Percentiles rank a stretch among this genome's conserved stretches.
These are phyloP conservation scores for Rhododendron griersonianum DNA, from an alignment of 148 eudicot species.

Conservation along the genomic window DNA sequence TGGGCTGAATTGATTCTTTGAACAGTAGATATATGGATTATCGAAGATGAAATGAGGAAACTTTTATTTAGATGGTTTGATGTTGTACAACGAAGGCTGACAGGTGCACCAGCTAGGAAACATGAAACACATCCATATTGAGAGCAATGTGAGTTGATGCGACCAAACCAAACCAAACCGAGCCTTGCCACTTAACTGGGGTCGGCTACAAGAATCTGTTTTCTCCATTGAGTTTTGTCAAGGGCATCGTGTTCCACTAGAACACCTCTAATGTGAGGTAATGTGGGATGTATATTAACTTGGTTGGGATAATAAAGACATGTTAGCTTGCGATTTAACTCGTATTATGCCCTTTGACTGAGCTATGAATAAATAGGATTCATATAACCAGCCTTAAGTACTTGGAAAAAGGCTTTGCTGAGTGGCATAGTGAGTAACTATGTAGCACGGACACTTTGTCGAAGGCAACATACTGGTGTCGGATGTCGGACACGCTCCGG, in stretches of 20 bases:
- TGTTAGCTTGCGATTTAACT: neutral
- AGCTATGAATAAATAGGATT: neutral
- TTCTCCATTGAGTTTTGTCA: neutral
- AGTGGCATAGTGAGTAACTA: neutral
- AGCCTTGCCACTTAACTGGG: neutral
- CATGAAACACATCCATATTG: neutral
- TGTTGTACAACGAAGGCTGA: neutral
- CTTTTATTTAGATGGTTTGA: neutral
- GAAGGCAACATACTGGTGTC: neutral
- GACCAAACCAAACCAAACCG: neutral
- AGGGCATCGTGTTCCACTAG: neutral
- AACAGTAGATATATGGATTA: neutral
- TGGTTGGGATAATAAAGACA: neutral
- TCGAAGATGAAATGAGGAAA: neutral
- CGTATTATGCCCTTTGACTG: neutral
- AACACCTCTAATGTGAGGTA: neutral
- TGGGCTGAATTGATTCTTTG: neutral
- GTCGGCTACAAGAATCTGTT: neutral
- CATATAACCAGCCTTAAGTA: neutral
- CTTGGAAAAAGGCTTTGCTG: neutral
- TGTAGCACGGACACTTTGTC: neutral
- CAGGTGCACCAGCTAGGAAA: neutral
- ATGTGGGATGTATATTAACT: neutral
- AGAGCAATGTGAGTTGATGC: neutral
- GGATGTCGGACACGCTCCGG: neutral